Evolutionary conservation across 768 basidiomycete species (phyloP).

Genomic region (Saitozyma sp.): DNA sequence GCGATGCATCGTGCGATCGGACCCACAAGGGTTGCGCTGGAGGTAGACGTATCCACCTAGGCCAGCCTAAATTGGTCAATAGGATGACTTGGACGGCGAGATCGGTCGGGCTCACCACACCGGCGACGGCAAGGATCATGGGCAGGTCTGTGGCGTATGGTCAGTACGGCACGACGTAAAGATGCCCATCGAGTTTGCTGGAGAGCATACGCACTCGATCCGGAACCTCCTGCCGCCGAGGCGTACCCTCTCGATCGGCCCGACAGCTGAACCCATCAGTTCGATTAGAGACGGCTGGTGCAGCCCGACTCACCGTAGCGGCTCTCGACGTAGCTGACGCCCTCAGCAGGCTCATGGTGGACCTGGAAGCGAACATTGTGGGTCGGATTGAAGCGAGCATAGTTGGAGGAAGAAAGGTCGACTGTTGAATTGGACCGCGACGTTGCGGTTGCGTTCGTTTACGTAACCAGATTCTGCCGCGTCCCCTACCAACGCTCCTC

Average conservation of each 20-base stretch:
- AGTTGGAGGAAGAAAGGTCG: too few species aligned
- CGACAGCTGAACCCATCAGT: not conserved
- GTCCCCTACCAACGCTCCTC: too few species aligned
- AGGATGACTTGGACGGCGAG: not conserved
- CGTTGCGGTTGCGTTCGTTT: too few species aligned
- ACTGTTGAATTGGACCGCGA: too few species aligned
- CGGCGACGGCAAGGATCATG: conserved; percentile 32
- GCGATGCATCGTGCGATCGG: not conserved
- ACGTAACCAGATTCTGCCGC: too few species aligned
- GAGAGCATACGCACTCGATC: conserved; percentile 20
- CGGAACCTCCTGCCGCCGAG: conserved; percentile 21
- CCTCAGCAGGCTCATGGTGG: too few species aligned
- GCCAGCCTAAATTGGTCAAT: conserved; percentile 40
- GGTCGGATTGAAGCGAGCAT: too few species aligned
- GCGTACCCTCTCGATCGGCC: conserved; percentile 24
- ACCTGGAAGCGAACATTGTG: too few species aligned
- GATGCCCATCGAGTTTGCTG: not conserved
- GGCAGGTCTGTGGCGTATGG: conserved; percentile 22
- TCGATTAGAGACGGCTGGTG: not conserved
- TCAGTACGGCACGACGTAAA: not conserved
- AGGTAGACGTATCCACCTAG: conserved; percentile 58
- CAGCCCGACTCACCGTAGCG: not conserved
- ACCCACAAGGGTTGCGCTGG: conserved; percentile 25
- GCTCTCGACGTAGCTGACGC: not conserved
- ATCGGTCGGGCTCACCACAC: conserved; percentile 22